phyloP scores from a whole-genome alignment of 169 alveolate genomes.

The Eimeria praecox region DNA sequence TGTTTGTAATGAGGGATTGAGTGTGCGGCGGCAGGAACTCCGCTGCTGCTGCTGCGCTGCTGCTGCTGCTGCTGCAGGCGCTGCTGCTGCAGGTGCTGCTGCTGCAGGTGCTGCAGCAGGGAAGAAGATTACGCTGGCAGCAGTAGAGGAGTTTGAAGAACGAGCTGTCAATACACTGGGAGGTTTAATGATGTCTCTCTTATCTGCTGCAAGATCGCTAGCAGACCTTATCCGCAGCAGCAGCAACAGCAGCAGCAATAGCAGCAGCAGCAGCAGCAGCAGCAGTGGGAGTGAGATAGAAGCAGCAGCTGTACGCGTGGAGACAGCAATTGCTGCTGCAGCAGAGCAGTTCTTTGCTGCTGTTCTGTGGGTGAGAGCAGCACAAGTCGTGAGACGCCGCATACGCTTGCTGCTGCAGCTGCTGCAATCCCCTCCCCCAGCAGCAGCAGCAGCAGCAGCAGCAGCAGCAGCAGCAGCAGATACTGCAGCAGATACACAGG shows the following conservation, averaged over 20 bases:
- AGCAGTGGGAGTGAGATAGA: not conserved
- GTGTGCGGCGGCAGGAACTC: conserved; percentile 25
- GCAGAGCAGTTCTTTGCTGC: conserved; percentile 9
- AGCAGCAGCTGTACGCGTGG: conserved; percentile 12
- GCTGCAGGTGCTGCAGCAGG: conserved; percentile 61
- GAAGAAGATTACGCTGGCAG: not conserved
- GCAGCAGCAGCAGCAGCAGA: not conserved
- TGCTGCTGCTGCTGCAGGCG: conserved; percentile 30
- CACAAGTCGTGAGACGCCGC: conserved; percentile 45
- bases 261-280: conserved; percentile 52
- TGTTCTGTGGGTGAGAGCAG: not conserved
- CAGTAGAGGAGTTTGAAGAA: not conserved
- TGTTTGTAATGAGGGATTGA: not conserved
- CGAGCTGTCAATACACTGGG: not conserved
- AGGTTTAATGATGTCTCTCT: not conserved
- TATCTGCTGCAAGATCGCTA: not conserved
- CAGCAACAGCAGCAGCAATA: conserved; percentile 49
- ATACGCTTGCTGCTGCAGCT: conserved; percentile 36
- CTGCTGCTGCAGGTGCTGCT: conserved; percentile 29
- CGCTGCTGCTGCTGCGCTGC: conserved; percentile 29
- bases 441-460: not conserved
- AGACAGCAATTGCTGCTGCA: conserved; percentile 16
- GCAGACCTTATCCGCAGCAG: conserved; percentile 18
- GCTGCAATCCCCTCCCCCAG: conserved; percentile 40
- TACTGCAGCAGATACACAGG: not conserved